Evolutionary conservation across 139 green algal genomes (phyloP), one percentile per base, ranked within the genome.

Genomic region (Chlorella sp.): DNA sequence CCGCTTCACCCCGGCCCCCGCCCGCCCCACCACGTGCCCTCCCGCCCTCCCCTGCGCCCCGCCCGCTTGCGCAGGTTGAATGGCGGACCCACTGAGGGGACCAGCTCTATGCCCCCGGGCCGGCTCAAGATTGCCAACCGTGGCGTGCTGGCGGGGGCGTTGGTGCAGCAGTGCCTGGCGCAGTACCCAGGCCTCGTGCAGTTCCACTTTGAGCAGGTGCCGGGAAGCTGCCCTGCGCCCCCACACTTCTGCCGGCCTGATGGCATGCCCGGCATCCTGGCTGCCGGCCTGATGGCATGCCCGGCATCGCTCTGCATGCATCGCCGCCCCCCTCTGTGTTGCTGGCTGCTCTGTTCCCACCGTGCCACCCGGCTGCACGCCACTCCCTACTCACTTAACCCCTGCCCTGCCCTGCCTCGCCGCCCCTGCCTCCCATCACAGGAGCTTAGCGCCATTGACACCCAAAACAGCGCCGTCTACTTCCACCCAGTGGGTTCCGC

Each of bases 121-220:
- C 85, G 73, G 16, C 12, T 76, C 15, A 89, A 73, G 73, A 9
- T 89, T 12, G 85, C 53, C 42, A 89, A 89, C n/a, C 85, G 85
- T 0, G 85, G 85, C 5, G 57, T 80, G 71, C 85, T 89, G 85
- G 85, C 85, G 9, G 85, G 85, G 24, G 85, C 85, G 22, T 71
- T 89, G 71, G 85, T 89, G 53, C 71, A 83, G 48, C 76, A 83
- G 53, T 89, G 85, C 85, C 85, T 84, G 73, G 71, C 71, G 24
- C 85, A 73, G 71, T 73, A 89, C 57, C 34, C 24, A 22, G 48
- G 36, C 85, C 22, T 22, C 22, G 85, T 89, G n/a, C 71, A 83
- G 48, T 89, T 89, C 73, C 85, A 89, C 22, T 89, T 89, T n/a
- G 53, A 86, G 22, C 81, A 86, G 81, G 81, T n/a, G 21, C 66